Base-by-base conservation (phyloP, 2,329 filamentous ascomycete genomes). In the Corinectria fuckeliana region DNA sequence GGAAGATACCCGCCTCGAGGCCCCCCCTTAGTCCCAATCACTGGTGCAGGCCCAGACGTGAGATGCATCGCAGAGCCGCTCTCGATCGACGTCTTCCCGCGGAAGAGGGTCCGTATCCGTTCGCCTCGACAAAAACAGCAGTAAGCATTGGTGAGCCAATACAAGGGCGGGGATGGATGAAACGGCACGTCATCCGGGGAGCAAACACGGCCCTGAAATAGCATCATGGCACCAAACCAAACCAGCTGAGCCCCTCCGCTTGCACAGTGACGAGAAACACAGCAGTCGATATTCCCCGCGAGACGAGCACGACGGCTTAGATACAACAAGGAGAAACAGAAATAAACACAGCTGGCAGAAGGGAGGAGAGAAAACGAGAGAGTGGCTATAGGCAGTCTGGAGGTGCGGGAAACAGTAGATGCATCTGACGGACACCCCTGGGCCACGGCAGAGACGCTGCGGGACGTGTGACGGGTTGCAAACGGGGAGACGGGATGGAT, bases 401-500 rank as follows among this genome's bases (percentile, higher is more conserved):
- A 21, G 47, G 39, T 23, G 21, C 18, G 6, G 39, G 50, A 36
- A 34, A 44, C 39, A 30, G 32, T n/a, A n/a, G n/a, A n/a, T n/a
- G n/a, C n/a, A 25, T 30, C 21, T 36, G 30, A 51, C 14, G 20
- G 42, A 34, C 11, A 13, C 32, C 32, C 57, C 50, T 64, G 54
- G 56, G 62, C 55, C 61, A 72, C 70, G 39, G 34, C 64, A 67
- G 63, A n/a, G 58, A 67, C 60, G 68, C 38, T 62, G 69, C 47
- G 63, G 39, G 56, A 72, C 64, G 70, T 71, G 60, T 34, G 66
- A 71, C 63, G 50, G 41, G 53, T 55, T 52, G 51, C 58, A 67
- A 68, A 71, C 65, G 58, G 57, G 63, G 25, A 58, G 56, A 53
- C 30, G 51, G 38, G 65, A 41, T 41, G 28, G 23, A 36, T 38